Base-by-base conservation (phyloP, 2,329 filamentous ascomycete species). In the Colletotrichum simmondsii region DNA sequence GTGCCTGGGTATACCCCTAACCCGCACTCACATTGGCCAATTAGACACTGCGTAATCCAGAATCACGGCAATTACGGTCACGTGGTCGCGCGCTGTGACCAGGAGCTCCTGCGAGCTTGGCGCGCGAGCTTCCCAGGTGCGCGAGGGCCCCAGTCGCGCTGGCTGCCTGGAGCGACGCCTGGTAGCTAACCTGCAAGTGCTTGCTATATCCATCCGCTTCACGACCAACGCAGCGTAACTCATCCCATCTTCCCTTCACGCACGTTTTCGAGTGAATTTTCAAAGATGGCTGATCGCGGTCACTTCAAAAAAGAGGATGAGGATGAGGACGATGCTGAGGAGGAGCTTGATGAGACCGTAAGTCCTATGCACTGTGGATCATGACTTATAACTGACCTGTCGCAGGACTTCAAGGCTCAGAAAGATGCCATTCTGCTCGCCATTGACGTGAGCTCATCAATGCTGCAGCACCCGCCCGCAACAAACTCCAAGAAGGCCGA, bases 381-480 rank as follows among this genome's bases (percentile, higher is more conserved):
- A 35, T 42, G 57, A 56, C 53, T 61, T 72, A 71, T 19, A 52
- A 78, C 60, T 62, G 24, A 72, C 61, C 24, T 42, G 46, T 69
- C 54, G 12, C 77, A 96, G 95, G 92, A 91, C 82, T 99, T 97
- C 86, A 97, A 95, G 85, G 89, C 93, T 1, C 92, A 95, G 80
- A 98, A 98, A 85, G 97, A 99, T 91, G 97, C 97, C n/a, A 90
- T 98, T n/a, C 88, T 99, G 28, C 96, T 99, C 80, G 96, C 95
- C 16, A 98, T 99, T 78, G 93, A 98, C 78, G 88, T 98, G 79
- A 98, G 94, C 86, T 84, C 91, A 49, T 95, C 95, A 0, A 99
- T 98, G 96, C 86, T 98, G 75, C 85, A 86, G 76, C 85, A 85
- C 54, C 94, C 94, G 26, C 88, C 91, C 3, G 84, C 87, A 3